phyloP scores from a whole-genome alignment of 805 yeast species.

The Suhomyces pyralidae region DNA sequence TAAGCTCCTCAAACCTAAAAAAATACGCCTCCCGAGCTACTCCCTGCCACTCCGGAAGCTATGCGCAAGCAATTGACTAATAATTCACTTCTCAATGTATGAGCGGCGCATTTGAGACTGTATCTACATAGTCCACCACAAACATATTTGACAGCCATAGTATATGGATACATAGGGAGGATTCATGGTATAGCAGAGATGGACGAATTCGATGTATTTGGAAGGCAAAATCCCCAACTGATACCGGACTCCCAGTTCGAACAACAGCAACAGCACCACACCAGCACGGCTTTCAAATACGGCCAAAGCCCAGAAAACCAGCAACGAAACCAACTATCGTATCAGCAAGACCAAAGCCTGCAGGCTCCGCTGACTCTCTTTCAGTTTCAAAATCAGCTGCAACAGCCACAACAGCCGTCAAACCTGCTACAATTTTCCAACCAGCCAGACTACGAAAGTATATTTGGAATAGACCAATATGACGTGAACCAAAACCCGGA shows the following conservation, averaged over 20 bases:
- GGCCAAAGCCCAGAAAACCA: neutral
- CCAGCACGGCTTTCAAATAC: neutral
- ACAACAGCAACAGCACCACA: neutral
- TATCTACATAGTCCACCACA: neutral
- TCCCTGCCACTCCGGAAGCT: neutral
- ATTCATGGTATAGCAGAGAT: neutral
- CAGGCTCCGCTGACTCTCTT: neutral
- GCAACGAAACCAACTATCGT: neutral
- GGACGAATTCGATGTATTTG: constrained; percentile 4
- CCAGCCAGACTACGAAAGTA: constrained; percentile 6
- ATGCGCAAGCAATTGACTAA: neutral
- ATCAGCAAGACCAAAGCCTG: neutral
- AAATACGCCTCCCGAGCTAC: neutral
- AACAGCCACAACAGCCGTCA: neutral
- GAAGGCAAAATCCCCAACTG: neutral
- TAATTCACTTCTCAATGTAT: neutral
- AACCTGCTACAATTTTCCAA: constrained; percentile 1
- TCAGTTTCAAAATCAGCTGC: neutral
- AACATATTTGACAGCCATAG: neutral
- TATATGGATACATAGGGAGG: neutral
- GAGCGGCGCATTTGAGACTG: neutral
- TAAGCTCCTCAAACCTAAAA: neutral
- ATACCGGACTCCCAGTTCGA: neutral
- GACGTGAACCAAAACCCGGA: constrained; percentile 2
- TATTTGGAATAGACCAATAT: constrained; percentile 5